Conservation (phyloP, 306 rosid genomes). For the Sphenostylis stenocarpa region DNA sequence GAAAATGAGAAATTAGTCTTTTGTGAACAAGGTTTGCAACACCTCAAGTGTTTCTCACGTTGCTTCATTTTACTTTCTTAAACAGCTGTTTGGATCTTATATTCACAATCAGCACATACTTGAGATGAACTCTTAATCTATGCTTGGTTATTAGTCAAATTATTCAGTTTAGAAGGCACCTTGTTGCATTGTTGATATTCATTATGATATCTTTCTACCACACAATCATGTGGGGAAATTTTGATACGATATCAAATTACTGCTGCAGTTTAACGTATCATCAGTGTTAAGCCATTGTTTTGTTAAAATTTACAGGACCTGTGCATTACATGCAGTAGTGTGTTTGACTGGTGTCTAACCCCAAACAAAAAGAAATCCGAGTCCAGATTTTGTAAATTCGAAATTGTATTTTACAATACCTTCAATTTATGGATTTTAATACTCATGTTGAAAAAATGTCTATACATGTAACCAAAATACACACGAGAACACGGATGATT, state of each 20-base stretch:
- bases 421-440: background rate
- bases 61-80: background rate
- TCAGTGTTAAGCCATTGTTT: background rate
- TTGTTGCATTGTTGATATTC: background rate
- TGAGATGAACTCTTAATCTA: background rate
- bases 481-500: background rate
- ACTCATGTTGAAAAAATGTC: background rate
- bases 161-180: background rate
- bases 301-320: background rate
- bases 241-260: background rate
- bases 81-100: background rate
- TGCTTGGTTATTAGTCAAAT: background rate
- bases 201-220: background rate
- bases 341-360: background rate
- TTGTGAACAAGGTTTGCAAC: background rate
- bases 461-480: background rate
- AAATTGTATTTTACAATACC: background rate
- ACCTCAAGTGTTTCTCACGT: background rate
- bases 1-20: background rate
- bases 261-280: background rate
- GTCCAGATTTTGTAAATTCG: background rate
- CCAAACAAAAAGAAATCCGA: background rate
- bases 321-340: background rate
- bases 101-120: background rate
- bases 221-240: background rate